Evolutionary conservation across 2,329 filamentous ascomycete species (phyloP), one percentile per base, ranked within the genome.

Genomic region (Xylaria sp.): DNA sequence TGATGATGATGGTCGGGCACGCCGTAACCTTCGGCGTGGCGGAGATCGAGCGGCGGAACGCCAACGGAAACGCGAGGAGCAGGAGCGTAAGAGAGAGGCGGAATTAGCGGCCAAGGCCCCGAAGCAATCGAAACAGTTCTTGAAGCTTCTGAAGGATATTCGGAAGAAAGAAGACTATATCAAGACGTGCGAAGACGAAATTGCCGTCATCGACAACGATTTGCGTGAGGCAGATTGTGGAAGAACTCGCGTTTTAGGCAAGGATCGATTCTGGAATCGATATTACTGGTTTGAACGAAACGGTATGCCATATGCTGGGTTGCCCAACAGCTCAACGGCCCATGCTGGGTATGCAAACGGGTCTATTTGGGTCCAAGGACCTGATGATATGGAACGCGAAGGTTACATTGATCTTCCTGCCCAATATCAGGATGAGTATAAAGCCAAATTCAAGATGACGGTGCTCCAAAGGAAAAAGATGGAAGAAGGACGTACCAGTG

Each of bases 211-310:
- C 58, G 95, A 98, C 73, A 94, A 96, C 74, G 94, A 98, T 77
- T 85, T 99, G 51, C 92, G 96, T 59, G 95, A 98, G 80, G 94
- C 94, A 45, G 93, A 97, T 79, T 97, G 95, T 74, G 93, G 94
- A 39, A 90, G 96, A 68, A 97, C 94, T 20, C 90, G 93, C 69
- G 89, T 95, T 20, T 85, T 99, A 29, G 96, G 96, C 67, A 95
- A 96, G 78, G 96, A 99, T 80, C 89, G 96, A 50, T 99, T 97
- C 84, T 97, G 95, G 89, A 98, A 99, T 79, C 89, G 95, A 61
- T 99, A 98, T 80, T 98, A 96, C 84, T 99, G 96, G 95, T 97
- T 98, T 78, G 96, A 99, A 80, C 91, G 95, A 69, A 99, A 98
- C 75, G 96, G 94, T 27, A 98, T 98, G 94, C 96, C 96, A 0